phyloP scores from a whole-genome alignment of 2,329 filamentous ascomycete genomes.

The Nemania serpens region DNA sequence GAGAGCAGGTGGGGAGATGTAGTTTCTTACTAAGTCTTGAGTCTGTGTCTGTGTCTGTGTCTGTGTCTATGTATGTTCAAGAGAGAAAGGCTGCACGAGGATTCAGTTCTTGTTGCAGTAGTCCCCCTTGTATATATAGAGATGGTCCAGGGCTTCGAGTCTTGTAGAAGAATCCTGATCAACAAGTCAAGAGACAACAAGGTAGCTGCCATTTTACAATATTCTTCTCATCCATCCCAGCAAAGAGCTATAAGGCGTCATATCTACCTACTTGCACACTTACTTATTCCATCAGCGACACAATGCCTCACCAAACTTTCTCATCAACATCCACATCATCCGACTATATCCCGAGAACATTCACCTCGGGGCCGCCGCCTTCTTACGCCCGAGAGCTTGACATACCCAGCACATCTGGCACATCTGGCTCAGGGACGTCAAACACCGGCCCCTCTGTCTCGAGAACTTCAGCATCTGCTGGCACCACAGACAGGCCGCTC shows the following conservation, averaged over 20 bases:
- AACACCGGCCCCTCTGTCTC: no score
- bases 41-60: neutral
- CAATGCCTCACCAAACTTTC: constrained; percentile 13
- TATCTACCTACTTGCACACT: neutral
- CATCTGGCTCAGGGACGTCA: neutral
- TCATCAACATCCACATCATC: neutral
- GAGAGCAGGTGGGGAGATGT: neutral
- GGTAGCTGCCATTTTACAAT: no score
- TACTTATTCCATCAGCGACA: neutral
- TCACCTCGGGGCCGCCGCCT: neutral
- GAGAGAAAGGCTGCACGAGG: no score
- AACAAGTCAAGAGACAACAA: no score
- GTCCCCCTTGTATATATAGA: no score
- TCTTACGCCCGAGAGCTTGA: constrained; percentile 9
- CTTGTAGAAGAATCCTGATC: no score
- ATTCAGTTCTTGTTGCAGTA: no score
- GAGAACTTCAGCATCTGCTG: neutral
- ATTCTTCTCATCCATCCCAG: no score
- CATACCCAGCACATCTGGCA: neutral
- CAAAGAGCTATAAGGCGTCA: neutral
- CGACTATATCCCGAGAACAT: neutral
- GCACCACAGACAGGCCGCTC: neutral
- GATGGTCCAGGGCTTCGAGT: no score
- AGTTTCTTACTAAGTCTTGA: neutral
- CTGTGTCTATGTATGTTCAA: neutral